Evolutionary conservation across 495 filamentous ascomycete species (phyloP), one percentile per base, ranked within the genome.

Genomic region (Annulohypoxylon nitens): DNA sequence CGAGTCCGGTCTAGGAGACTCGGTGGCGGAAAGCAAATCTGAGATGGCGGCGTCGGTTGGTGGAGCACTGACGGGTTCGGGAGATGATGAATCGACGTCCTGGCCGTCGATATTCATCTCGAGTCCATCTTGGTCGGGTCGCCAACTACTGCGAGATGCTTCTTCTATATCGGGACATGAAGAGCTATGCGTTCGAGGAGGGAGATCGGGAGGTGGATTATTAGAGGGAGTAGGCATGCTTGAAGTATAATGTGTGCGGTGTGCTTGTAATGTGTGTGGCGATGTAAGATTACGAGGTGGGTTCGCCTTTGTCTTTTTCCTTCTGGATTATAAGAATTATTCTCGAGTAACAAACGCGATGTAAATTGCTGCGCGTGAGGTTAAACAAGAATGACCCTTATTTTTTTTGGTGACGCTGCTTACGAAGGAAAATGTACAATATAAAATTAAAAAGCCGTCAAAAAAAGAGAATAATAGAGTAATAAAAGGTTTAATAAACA

Each of bases 141-240:
- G 74, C 76, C 72, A 75, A 30, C 65, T 61, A 33, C 48, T 58
- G 47, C 61, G 65, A 16, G 51, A 51, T 11, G 58, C 57, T 26
- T 77, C 78, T 41, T 85, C 83, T 54, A 81, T 81, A n/a, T 85
- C 83, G 58, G 83, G 83, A 71, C 84, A 86, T 78, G 75, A 82
- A 48, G 81, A 83, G 61, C 79, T 76, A 58, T 79, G 80, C 12
- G 77, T 74, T 63, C 78, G 71, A 36, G 79, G 80, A 62, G 83
- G 79, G 51, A 82, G 79, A 11, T 78, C 75, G 25, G 81, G 78
- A 39, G 79, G 78, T 33, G 80, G 78, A 58, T 81, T 80, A 67
- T 78, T 83, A 8, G 85, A 86, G 16, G 86, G 85, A 41, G 85
- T 87, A 71, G 86, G 86, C 86, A 88, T 88, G 69, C 41, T 82